phyloP scores from a whole-genome alignment of 257 asterid species.

The Solanum medicagineum region DNA sequence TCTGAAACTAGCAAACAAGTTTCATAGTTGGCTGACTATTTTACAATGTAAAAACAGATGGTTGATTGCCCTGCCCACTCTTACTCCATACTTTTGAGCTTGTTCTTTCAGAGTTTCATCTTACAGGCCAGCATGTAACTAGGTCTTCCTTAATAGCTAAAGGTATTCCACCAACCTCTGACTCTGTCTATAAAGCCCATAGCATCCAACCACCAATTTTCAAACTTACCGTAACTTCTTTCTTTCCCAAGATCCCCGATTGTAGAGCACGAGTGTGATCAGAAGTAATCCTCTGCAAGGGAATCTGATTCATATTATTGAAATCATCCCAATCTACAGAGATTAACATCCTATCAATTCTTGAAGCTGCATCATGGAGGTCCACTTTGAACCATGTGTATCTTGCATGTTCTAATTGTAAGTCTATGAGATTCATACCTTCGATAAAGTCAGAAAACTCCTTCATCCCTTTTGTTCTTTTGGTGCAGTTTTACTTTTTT shows the following conservation, averaged over 20 bases:
- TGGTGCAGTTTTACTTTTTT: background rate
- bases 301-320: background rate
- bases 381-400: background rate
- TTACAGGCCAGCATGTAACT: background rate
- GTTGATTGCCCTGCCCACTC: background rate
- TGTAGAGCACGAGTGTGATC: background rate
- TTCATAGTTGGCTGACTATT: too few species aligned
- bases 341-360: background rate
- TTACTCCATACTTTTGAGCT: background rate
- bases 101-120: background rate
- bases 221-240: background rate
- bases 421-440: background rate
- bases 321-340: background rate
- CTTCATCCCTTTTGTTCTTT: background rate
- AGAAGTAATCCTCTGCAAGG: background rate
- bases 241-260: background rate
- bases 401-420: background rate
- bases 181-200: background rate
- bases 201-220: background rate
- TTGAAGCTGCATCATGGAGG: background rate
- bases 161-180: background rate
- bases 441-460: background rate
- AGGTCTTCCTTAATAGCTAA: background rate
- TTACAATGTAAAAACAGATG: too few species aligned
- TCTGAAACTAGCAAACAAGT: too few species aligned